Percentiles rank a stretch among this genome's conserved stretches.
Conservation (phyloP, 2,329 filamentous ascomycete genomes). For the Trichoderma cornu-damae region DNA sequence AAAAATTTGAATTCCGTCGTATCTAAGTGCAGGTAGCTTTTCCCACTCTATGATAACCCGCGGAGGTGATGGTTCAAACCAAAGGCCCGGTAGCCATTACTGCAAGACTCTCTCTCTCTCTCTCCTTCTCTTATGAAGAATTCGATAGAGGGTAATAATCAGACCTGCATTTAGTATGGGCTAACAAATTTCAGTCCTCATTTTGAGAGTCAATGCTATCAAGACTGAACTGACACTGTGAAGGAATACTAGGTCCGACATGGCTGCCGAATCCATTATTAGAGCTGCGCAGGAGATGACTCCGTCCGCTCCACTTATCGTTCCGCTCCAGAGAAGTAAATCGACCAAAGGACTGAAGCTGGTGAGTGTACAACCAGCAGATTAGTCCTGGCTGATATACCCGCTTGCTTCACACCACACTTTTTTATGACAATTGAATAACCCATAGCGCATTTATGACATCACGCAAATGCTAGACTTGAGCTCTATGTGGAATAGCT, state of each 20-base stretch:
- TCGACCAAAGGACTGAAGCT: conserved; percentile 37
- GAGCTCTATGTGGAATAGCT: conserved; percentile 36
- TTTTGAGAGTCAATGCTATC: background rate
- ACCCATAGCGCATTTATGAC: background rate
- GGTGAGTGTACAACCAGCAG: conserved; percentile 29
- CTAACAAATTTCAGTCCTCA: conserved; percentile 1
- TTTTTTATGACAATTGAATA: conserved; percentile 12
- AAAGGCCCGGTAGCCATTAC: background rate
- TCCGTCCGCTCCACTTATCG: conserved; percentile 40
- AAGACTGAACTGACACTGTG: conserved; percentile 1
- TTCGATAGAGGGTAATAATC: background rate
- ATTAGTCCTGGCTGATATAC: conserved; percentile 1
- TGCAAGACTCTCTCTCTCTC: background rate
- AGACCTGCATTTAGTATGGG: background rate
- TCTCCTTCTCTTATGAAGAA: background rate
- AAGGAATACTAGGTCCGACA: conserved; percentile 47
- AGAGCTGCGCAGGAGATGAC: conserved; percentile 36
- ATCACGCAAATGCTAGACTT: conserved; percentile 35
- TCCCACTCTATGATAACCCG: background rate
- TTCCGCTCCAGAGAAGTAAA: conserved; percentile 46
- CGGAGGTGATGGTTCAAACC: conserved; percentile 3
- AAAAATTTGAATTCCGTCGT: background rate
- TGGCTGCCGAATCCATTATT: conserved; percentile 48
- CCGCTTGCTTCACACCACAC: conserved; percentile 11
- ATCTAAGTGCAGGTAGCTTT: background rate